Evolutionary conservation across 2,329 filamentous ascomycete species (phyloP).

Genomic region (Paracorniculantispora psalliotae): DNA sequence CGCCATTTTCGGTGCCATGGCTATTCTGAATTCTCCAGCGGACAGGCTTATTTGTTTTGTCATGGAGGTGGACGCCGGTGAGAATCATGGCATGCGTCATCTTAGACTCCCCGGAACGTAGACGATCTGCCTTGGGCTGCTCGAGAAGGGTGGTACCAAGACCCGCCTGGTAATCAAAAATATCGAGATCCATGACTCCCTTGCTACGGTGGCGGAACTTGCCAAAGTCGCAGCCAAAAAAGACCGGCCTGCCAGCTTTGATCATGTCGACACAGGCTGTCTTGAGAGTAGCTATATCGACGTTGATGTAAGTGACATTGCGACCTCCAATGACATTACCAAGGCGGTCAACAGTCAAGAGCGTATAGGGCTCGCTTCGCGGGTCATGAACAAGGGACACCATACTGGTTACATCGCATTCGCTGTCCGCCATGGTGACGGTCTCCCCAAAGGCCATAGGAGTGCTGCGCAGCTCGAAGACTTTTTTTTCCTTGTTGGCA

Average conservation of each 20-base stretch:
- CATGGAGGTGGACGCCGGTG: constrained; percentile 68
- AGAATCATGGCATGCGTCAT: constrained; percentile 87
- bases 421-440: too few species aligned
- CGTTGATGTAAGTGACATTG: constrained; percentile 71
- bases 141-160: constrained; percentile 69
- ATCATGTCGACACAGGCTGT: constrained; percentile 66
- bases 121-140: constrained; percentile 64
- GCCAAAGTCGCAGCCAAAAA: constrained; percentile 78
- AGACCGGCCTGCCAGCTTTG: constrained; percentile 65
- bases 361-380: constrained; percentile 61
- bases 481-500: constrained; percentile 20
- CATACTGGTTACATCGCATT: constrained; percentile 48
- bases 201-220: constrained; percentile 60
- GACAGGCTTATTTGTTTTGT: constrained; percentile 50
- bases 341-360: constrained; percentile 55
- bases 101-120: constrained; percentile 63
- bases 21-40: constrained; percentile 77
- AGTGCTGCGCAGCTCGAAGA: constrained; percentile 35
- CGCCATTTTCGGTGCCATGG: constrained; percentile 63
- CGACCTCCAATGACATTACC: constrained; percentile 70
- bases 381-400: constrained; percentile 77
- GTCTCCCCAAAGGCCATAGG: constrained; percentile 61
- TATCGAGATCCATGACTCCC: constrained; percentile 68
- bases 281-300: constrained; percentile 64
- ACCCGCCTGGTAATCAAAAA: constrained; percentile 70